phyloP scores from a whole-genome alignment of 2,329 filamentous ascomycete species.

The Ceratocystis destructans region DNA sequence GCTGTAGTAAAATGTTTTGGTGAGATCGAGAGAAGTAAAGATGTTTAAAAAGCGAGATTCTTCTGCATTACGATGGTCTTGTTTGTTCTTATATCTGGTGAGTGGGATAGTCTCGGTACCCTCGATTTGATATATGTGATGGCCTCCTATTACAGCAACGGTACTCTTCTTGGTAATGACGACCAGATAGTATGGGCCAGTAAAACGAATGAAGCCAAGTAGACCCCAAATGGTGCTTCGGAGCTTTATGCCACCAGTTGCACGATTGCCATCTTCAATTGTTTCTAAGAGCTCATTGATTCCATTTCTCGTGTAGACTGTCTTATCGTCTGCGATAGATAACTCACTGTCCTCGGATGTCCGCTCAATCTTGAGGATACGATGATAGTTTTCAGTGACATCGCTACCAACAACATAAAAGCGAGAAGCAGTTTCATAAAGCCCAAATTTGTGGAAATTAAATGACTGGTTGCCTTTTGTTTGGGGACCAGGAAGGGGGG shows the following conservation, averaged over 20 bases:
- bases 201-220: slow-evolving; percentile 90
- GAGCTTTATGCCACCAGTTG: slow-evolving; percentile 75
- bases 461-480: neutral
- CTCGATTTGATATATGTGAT: slow-evolving; percentile 91
- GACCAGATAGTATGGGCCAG: slow-evolving; percentile 92
- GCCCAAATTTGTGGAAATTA: slow-evolving; percentile 77
- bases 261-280: slow-evolving; percentile 89
- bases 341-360: slow-evolving; percentile 65
- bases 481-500: neutral
- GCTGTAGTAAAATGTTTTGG: slow-evolving; percentile 91
- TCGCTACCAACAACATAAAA: slow-evolving; percentile 94
- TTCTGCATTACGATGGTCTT: slow-evolving; percentile 69
- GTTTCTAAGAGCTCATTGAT: slow-evolving; percentile 88
- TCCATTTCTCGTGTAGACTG: slow-evolving; percentile 80
- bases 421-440: slow-evolving; percentile 86
- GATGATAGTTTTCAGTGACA: slow-evolving; percentile 73
- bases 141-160: slow-evolving; percentile 88
- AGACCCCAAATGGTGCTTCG: slow-evolving; percentile 88
- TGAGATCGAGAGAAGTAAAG: slow-evolving; percentile 79
- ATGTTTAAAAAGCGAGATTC: slow-evolving; percentile 82
- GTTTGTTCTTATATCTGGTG: slow-evolving; percentile 59
- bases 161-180: slow-evolving; percentile 92
- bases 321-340: slow-evolving; percentile 83
- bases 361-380: slow-evolving; percentile 88
- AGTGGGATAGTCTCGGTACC: slow-evolving; percentile 83